phyloP scores from a whole-genome alignment of 192 early-diverging fungal species.

The Pilaira anomala region DNA sequence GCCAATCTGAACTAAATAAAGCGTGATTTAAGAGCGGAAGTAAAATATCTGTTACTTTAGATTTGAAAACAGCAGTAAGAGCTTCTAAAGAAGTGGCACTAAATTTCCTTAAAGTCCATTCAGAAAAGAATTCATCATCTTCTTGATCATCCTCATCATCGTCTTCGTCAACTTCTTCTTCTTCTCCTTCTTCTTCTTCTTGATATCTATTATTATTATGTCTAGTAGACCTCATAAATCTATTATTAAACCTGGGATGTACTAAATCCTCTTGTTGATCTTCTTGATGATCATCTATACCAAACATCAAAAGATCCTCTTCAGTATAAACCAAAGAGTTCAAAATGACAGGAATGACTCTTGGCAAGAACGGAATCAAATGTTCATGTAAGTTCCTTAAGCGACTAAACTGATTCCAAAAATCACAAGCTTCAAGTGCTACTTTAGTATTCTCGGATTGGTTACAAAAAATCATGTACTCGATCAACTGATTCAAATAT shows the following conservation, averaged over 20 bases:
- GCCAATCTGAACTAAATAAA: slow-evolving; percentile 83
- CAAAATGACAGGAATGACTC: slow-evolving; percentile 86
- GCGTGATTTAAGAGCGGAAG: slow-evolving; percentile 79
- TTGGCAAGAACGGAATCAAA: slow-evolving; percentile 62
- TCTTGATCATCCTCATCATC: slow-evolving; percentile 11
- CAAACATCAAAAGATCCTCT: slow-evolving; percentile 75
- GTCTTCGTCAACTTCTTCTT: slow-evolving; percentile 22
- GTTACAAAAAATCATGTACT: slow-evolving; percentile 93
- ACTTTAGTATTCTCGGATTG: slow-evolving; percentile 79
- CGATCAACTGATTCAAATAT: slow-evolving; percentile 78
- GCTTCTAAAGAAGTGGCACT: slow-evolving; percentile 93
- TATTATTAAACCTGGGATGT: too few species aligned
- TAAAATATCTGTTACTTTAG: slow-evolving; percentile 79
- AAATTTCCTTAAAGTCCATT: slow-evolving; percentile 99
- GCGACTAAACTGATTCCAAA: slow-evolving; percentile 94
- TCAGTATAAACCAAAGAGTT: slow-evolving; percentile 94
- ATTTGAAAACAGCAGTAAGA: slow-evolving; percentile 78
- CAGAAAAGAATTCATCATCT: slow-evolving; percentile 54
- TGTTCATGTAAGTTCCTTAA: slow-evolving; percentile 70
- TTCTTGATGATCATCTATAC: slow-evolving; percentile 75
- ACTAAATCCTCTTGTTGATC: slow-evolving; percentile 31
- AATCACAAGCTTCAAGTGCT: slow-evolving; percentile 97
- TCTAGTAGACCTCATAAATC: too few species aligned
- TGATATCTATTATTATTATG: too few species aligned
- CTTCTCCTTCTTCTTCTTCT: slow-evolving; percentile 50